phyloP scores from a whole-genome alignment of 768 basidiomycete genomes.

The Russula earlei region DNA sequence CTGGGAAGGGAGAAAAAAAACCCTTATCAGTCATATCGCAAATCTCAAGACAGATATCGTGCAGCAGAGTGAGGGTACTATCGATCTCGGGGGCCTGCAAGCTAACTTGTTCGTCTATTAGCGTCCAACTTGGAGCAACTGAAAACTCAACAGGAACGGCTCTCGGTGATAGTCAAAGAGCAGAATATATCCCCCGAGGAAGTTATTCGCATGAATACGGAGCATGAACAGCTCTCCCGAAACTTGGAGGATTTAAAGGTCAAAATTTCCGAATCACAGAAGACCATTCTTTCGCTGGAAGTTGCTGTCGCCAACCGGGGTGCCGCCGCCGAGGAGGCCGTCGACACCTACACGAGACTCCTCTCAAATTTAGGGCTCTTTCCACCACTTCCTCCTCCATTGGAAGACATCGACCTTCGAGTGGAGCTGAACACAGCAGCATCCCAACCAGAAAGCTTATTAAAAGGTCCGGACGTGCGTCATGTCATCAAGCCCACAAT shows the following conservation, averaged over 20 bases:
- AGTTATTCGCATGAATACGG: slow-evolving; percentile 82
- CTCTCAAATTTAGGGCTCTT: slow-evolving; percentile 69
- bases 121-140: slow-evolving; percentile 46
- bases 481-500: slow-evolving; percentile 71
- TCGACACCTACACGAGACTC: slow-evolving; percentile 69
- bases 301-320: slow-evolving; percentile 73
- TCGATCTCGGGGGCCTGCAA: not conserved
- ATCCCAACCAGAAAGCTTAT: slow-evolving; percentile 57
- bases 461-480: slow-evolving; percentile 61
- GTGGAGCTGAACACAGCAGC: slow-evolving; percentile 75
- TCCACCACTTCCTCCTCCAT: slow-evolving; percentile 61
- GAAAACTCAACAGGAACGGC: slow-evolving; percentile 50
- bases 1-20: slow-evolving; percentile 60
- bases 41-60: slow-evolving; percentile 57
- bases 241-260: slow-evolving; percentile 68
- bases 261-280: slow-evolving; percentile 66
- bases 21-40: slow-evolving; percentile 55
- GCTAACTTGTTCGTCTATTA: not conserved
- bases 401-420: slow-evolving; percentile 64
- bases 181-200: slow-evolving; percentile 93
- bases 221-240: slow-evolving; percentile 68
- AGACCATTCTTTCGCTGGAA: slow-evolving; percentile 68
- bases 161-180: slow-evolving; percentile 59
- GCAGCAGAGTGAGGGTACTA: slow-evolving; percentile 29
- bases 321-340: slow-evolving; percentile 71